Percentiles rank a stretch among this genome's conserved stretches.
phyloP scores from a whole-genome alignment of 768 basidiomycete species.

The Mrakia gelida region DNA sequence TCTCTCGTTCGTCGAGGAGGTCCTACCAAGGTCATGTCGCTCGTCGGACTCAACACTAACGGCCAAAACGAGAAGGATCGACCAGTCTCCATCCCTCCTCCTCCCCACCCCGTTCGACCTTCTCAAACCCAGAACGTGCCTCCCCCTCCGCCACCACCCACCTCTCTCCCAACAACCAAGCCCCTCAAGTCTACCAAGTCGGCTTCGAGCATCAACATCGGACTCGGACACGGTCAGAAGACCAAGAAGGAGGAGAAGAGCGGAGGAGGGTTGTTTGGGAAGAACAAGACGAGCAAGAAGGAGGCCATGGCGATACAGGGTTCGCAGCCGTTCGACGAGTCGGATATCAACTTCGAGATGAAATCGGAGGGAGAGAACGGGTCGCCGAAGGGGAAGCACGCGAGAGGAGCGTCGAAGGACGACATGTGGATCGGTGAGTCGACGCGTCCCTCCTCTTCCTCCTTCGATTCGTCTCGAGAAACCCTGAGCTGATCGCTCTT shows the following conservation, averaged over 20 bases:
- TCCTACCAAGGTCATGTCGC: conserved; percentile 18
- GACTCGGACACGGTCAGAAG: neutral
- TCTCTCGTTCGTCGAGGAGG: conserved; percentile 16
- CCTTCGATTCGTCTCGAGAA: neutral
- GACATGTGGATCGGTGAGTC: conserved; percentile 27
- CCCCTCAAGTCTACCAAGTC: neutral
- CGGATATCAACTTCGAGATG: conserved; percentile 28
- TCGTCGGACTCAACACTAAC: neutral
- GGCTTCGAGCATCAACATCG: neutral
- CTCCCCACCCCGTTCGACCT: neutral
- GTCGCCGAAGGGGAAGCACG: neutral
- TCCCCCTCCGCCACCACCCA: neutral
- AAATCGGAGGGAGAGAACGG: neutral
- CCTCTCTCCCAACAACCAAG: neutral
- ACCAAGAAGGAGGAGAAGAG: neutral
- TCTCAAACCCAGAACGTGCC: neutral
- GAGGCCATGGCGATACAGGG: conserved; percentile 18
- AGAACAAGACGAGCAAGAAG: conserved; percentile 20
- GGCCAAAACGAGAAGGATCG: neutral
- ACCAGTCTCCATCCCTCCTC: neutral
- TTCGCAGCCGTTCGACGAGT: neutral
- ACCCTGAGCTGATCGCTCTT: neutral
- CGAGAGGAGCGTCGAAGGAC: conserved; percentile 7
- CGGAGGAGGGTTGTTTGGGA: conserved; percentile 10
- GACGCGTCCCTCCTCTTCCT: neutral